Percentiles rank a stretch among this genome's conserved stretches.
phyloP scores from a whole-genome alignment of 352 stramenopile genomes.

The Pythium dissotocum region DNA sequence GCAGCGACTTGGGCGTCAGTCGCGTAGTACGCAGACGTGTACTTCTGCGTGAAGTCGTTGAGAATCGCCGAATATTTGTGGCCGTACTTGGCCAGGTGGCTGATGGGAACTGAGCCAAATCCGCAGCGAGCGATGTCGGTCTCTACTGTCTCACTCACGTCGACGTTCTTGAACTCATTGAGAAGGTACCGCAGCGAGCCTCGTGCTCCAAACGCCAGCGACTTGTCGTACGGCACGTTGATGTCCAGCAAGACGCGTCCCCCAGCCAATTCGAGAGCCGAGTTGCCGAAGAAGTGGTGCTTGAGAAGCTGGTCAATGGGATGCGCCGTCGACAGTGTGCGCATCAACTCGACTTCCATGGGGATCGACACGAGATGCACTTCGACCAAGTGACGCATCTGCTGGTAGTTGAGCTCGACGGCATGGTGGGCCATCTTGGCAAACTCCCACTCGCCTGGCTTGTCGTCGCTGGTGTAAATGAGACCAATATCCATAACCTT shows the following conservation, averaged over 20 bases:
- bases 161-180: conserved; percentile 9
- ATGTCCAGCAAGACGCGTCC: conserved; percentile 37
- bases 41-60: conserved; percentile 3
- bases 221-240: conserved; percentile 38
- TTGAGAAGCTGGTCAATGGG: conserved; percentile 41
- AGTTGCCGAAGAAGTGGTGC: conserved; percentile 40
- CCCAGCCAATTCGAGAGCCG: conserved; percentile 31
- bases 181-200: conserved; percentile 34
- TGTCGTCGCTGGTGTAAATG: conserved; percentile 7
- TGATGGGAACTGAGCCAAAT: conserved; percentile 24
- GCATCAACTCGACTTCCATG: conserved; percentile 44
- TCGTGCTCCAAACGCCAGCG: conserved; percentile 37
- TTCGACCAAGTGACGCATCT: conserved; percentile 11
- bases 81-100: conserved; percentile 36
- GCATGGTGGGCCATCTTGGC: conserved; percentile 17
- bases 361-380: conserved; percentile 29
- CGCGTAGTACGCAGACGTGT: conserved; percentile 7
- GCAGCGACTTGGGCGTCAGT: conserved; percentile 9
- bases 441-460: conserved; percentile 9
- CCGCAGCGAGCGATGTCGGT: conserved; percentile 12
- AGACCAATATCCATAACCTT: conserved; percentile 1
- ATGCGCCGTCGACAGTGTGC: conserved; percentile 29
- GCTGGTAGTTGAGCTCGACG: conserved; percentile 15
- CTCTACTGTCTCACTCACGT: conserved; percentile 19
- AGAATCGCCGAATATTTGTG: conserved; percentile 18